Base-by-base conservation (phyloP, 1,284 basidiomycete species). In the Ustilago lituana region DNA sequence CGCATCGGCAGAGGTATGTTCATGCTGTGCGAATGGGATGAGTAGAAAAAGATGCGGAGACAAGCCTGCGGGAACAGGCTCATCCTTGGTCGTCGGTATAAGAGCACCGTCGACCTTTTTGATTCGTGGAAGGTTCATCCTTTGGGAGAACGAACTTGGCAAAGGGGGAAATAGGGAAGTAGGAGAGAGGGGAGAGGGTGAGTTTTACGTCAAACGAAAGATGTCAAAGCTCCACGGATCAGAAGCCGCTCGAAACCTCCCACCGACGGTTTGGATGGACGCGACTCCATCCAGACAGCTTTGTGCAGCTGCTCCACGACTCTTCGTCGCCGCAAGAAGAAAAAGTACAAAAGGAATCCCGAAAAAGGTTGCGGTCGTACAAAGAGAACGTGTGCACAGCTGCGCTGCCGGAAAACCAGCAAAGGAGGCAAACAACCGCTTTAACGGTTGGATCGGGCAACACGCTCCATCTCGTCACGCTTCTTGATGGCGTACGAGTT, bases 401-500 rank as follows among this genome's bases (percentile, higher is more conserved):
- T 54, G 47, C 54, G 54, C 50, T 58, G 59, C 46, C 59, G 19
- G 47, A 14, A 26, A 29, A 37, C 35, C 49, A 29, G 46, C 41
- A 40, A 38, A 23, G 37, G 12, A 20, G 17, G 15, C 27, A 17
- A 58, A 33, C 36, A 57, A 60, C 58, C n/a, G n/a, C 63, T 73
- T 89, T 89, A 98, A 88, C 95, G 93, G 88, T 98, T 98, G 85
- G 92, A 94, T 87, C 96, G 97, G 87, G 95, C 95, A 69, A 98
- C 95, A 88, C 95, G 95, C 88, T 98, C 95, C 78, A 98, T 89
- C 86, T 94, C 93, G 84, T 93, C 92, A 85, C 87, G 87, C 86
- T 87, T 87, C 86, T 96, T 96, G 89, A 98, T 98, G 77, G 96
- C 95, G 84, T 97, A 99, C 69, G 95, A 98, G 91, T 99, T 99